Percentiles rank a stretch among this genome's conserved stretches.
Evolutionary conservation across 345 rosid genomes (phyloP).

Genomic region (Aethionema arabicum): DNA sequence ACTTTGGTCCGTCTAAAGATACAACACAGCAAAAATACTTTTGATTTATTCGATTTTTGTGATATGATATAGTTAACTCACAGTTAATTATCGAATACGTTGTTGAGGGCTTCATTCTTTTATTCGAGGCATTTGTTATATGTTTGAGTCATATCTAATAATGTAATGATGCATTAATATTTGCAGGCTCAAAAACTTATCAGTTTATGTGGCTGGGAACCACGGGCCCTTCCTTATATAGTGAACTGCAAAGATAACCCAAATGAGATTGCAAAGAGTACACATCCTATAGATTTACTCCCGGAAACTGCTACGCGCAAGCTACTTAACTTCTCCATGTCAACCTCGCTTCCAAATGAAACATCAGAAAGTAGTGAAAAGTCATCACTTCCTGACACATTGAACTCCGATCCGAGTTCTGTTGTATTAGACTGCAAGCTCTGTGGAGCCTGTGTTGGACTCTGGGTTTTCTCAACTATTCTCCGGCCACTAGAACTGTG

Average conservation of each 20-base stretch:
- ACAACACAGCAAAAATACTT: background rate
- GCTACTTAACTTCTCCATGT: slow-evolving; percentile 37
- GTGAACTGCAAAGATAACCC: slow-evolving; percentile 60
- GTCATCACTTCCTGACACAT: slow-evolving; percentile 31
- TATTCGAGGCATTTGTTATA: slow-evolving; percentile 4
- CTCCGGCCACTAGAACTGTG: slow-evolving; percentile 67
- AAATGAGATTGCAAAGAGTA: slow-evolving; percentile 38
- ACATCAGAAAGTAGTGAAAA: slow-evolving; percentile 39
- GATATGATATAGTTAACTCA: slow-evolving; percentile 10
- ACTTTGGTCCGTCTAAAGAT: background rate
- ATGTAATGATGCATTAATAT: slow-evolving; percentile 23
- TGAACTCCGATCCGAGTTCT: slow-evolving; percentile 64
- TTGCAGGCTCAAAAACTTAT: slow-evolving; percentile 76
- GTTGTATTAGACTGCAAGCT: slow-evolving; percentile 86
- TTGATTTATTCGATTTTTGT: background rate
- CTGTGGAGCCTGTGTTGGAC: slow-evolving; percentile 95
- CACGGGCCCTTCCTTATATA: slow-evolving; percentile 69
- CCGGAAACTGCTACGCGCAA: slow-evolving; percentile 39
- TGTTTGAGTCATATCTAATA: background rate
- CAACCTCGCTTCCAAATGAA: slow-evolving; percentile 33
- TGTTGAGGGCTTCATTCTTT: slow-evolving; percentile 1
- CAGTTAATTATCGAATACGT: background rate
- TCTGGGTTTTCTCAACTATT: slow-evolving; percentile 76
- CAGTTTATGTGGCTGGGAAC: slow-evolving; percentile 97
- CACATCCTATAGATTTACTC: slow-evolving; percentile 39